Evolutionary conservation across 1,284 basidiomycete genomes (phyloP).

Genomic region (Trichosporon sp.): DNA sequence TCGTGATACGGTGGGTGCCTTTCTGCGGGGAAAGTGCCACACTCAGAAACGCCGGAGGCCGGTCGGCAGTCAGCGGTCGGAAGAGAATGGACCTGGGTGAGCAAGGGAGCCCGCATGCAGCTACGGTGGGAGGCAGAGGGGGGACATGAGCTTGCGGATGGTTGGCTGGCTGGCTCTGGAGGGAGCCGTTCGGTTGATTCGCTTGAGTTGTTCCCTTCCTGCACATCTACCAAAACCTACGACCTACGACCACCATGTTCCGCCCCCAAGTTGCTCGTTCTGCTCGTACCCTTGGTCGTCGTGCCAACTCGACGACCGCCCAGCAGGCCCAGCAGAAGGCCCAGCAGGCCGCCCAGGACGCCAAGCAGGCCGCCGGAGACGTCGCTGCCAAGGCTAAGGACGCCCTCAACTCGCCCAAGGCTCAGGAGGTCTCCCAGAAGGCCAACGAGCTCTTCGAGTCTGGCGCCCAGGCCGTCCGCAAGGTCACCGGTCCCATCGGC

Average conservation of each 20-base stretch:
- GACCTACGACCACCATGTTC: conserved; percentile 23
- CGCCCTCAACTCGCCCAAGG: conserved; percentile 20
- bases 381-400: conserved; percentile 25
- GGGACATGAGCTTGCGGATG: conserved; percentile 1
- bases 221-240: conserved; percentile 19
- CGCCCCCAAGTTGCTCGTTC: conserved; percentile 33
- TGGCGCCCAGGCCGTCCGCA: conserved; percentile 44
- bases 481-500: conserved; percentile 55
- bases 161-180: conserved; percentile 16
- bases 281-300: conserved; percentile 27
- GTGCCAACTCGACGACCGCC: conserved; percentile 35
- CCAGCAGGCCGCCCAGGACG: conserved; percentile 26
- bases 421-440: conserved; percentile 15
- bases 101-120: not conserved
- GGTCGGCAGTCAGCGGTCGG: not conserved
- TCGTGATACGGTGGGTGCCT: not conserved
- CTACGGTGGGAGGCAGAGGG: not conserved
- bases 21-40: conserved; percentile 5
- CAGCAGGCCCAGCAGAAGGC: conserved; percentile 52
- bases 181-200: conserved; percentile 11
- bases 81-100: conserved; percentile 12
- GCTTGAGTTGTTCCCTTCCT: conserved; percentile 9
- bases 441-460: conserved; percentile 42
- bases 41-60: not conserved
- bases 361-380: conserved; percentile 21